These are phyloP conservation scores for Quercus tomentella DNA, from an alignment of 331 rosid species.

Conservation along the genomic window DNA sequence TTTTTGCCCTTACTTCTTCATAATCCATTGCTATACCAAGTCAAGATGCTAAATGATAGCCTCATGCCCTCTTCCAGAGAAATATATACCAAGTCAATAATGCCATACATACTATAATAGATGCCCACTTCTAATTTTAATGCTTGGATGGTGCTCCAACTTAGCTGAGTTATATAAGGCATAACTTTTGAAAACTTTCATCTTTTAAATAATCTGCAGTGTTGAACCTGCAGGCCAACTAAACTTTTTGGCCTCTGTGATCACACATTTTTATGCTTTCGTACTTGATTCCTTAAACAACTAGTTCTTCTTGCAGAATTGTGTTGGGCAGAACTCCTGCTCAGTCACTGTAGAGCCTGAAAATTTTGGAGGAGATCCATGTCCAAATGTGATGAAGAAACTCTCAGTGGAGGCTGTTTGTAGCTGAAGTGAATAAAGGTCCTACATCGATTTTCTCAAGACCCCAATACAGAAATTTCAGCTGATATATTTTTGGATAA, in stretches of 20 bases:
- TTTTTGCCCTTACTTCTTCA: no score
- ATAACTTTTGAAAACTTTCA: not conserved
- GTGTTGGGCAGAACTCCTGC: slow-evolving; percentile 76
- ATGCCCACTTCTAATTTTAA: not conserved
- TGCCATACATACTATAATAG: not conserved
- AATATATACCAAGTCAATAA: not conserved
- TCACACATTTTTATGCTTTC: not conserved
- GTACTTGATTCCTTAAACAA: not conserved
- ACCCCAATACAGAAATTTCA: slow-evolving; percentile 19
- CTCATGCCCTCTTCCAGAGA: not conserved
- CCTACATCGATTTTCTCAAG: slow-evolving; percentile 11
- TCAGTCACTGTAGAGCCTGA: slow-evolving; percentile 63
- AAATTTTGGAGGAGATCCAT: slow-evolving; percentile 90
- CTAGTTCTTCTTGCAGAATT: slow-evolving; percentile 51
- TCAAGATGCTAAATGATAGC: not conserved
- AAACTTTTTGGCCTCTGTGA: not conserved
- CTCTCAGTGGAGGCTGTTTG: slow-evolving; percentile 83
- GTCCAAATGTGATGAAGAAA: slow-evolving; percentile 82
- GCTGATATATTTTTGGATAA: slow-evolving; percentile 15
- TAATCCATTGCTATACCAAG: not conserved
- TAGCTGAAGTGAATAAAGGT: slow-evolving; percentile 45
- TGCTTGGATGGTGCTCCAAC: not conserved
- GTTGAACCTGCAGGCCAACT: not conserved
- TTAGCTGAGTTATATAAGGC: not conserved
- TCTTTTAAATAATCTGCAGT: not conserved